Base-by-base conservation (phyloP, 106 monocot genomes). In the Iris macrosiphon region DNA sequence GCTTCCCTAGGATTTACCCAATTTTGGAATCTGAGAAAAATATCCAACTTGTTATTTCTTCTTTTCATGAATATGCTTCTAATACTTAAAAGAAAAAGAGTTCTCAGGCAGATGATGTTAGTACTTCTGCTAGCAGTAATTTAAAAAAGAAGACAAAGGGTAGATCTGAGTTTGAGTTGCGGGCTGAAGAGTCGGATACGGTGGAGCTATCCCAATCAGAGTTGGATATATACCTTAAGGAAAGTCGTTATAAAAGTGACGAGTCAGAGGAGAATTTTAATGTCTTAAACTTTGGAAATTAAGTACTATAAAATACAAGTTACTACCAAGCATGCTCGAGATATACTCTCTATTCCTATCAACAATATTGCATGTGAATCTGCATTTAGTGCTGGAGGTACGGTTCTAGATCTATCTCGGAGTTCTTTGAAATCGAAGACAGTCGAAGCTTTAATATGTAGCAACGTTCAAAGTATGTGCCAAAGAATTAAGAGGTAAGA, bases 141-240 rank as follows among this genome's bases (percentile, higher is more conserved):
- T 11, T 1, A 13, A 41, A n/a, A 41, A 13, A 1, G 3, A 1
- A 13, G 40, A 41, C 40, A 1, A 41, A 41, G 2, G 2, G 40
- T 41, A 41, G 40, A 41, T 41, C 40, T 45, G 44, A 61, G 31
- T 61, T 61, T 46, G 61, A 61, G 19, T 45, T 61, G 10, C 45
- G n/a, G n/a, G n/a, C n/a, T n/a, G n/a, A n/a, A n/a, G n/a, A n/a
- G n/a, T 17, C 24, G 31, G 40, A 61, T 24, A 39, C 31, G 31
- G 31, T 61, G 31, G 7, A 45, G 46, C 7, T 27, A 25, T 2
- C 61, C 24, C 31, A 61, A 10, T 61, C 61, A 4, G 42, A 61
- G 19, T 32, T 61, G 31, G 61, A 61, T 61, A 31, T 61, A 15
- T 61, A 61, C 28, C 30, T 61, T 23, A 44, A 61, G 19, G 61